Conservation (phyloP, 176 grass and related monocot species). For the Carex scoparia region DNA sequence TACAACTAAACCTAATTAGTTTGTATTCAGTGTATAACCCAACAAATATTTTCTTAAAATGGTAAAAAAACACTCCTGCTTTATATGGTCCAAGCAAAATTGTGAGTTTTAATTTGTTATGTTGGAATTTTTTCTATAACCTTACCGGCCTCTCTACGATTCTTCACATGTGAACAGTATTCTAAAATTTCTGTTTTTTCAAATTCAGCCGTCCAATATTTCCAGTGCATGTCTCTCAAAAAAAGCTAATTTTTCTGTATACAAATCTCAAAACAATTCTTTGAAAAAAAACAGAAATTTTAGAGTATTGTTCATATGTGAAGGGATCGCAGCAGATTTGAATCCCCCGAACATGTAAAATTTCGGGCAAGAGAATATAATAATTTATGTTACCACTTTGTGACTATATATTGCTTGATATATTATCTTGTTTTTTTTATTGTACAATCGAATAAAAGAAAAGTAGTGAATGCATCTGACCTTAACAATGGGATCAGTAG, state of each 20-base stretch:
- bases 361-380: neutral
- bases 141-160: neutral
- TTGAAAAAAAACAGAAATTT: too few relatives aligned
- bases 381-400: neutral
- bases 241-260: too few relatives aligned
- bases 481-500: conserved; percentile 36
- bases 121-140: neutral
- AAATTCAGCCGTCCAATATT: too few relatives aligned
- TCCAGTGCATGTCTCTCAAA: too few relatives aligned
- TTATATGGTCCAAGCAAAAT: neutral
- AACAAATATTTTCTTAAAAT: neutral
- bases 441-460: neutral
- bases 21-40: neutral
- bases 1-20: neutral
- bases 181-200: too few relatives aligned
- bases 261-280: too few relatives aligned
- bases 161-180: too few relatives aligned
- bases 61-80: neutral
- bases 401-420: neutral
- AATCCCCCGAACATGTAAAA: neutral
- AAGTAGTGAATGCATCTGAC: conserved; percentile 19
- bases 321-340: too few relatives aligned
- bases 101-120: neutral
- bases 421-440: neutral
- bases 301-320: too few relatives aligned